phyloP scores from a whole-genome alignment of 305 asterid species.

The Rubia balearica region DNA sequence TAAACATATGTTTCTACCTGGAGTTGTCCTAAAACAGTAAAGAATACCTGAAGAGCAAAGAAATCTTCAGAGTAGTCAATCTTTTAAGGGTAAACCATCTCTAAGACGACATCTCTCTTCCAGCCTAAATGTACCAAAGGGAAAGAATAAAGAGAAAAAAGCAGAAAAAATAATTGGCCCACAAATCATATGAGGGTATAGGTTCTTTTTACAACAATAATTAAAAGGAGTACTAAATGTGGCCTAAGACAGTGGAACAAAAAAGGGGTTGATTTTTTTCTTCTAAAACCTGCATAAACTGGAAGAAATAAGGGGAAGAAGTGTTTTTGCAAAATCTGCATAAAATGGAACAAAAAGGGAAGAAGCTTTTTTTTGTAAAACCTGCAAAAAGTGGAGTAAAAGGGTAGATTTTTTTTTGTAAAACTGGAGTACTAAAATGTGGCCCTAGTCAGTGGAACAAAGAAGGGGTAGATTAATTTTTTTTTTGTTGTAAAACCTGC shows the following conservation, averaged over 20 bases:
- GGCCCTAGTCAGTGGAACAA: too few relatives aligned
- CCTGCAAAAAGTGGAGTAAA: too few relatives aligned
- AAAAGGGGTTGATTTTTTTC: neutral
- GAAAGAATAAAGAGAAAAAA: neutral
- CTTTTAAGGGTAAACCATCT: constrained; percentile 70
- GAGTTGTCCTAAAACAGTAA: constrained; percentile 95
- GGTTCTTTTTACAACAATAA: too few relatives aligned
- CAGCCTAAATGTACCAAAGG: constrained; percentile 9
- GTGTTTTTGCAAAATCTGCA: too few relatives aligned
- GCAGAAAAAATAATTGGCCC: neutral
- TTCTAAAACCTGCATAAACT: too few relatives aligned
- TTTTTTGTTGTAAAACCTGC: too few relatives aligned
- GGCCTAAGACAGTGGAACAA: neutral
- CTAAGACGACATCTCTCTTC: constrained; percentile 50
- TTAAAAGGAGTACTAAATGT: neutral
- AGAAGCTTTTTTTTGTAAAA: too few relatives aligned
- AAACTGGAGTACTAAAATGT: too few relatives aligned
- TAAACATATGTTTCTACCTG: constrained; percentile 95
- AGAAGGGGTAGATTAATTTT: too few relatives aligned
- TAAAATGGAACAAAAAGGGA: too few relatives aligned
- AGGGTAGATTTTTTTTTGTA: too few relatives aligned
- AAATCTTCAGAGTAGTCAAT: constrained; percentile 77
- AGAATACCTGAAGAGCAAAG: constrained; percentile 80
- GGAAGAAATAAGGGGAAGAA: too few relatives aligned
- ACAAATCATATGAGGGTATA: neutral